Evolutionary conservation across 306 rosid species (phyloP).

Genomic region (Inga leiocalycina): DNA sequence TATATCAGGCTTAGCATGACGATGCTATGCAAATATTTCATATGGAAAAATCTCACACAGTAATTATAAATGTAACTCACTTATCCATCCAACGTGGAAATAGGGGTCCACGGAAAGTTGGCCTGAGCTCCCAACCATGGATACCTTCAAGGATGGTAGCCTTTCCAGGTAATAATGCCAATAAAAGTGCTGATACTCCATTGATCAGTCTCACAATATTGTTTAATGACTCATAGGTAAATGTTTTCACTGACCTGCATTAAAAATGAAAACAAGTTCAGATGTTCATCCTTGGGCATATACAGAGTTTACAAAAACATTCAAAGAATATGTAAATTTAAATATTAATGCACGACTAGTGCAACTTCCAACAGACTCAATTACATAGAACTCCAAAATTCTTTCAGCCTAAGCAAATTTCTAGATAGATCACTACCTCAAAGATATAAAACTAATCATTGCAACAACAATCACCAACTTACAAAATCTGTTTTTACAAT

Average conservation of each 20-base stretch:
- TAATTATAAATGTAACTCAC: conserved; percentile 51
- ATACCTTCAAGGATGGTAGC: conserved; percentile 86
- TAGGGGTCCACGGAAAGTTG: conserved; percentile 90
- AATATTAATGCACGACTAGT: conserved; percentile 10
- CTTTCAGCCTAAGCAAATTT: not conserved
- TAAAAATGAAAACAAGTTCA: conserved; percentile 28
- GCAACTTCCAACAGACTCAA: conserved; percentile 22
- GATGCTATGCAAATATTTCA: not conserved
- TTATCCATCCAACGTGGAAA: conserved; percentile 99
- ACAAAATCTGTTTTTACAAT: not conserved
- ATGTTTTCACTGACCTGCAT: conserved; percentile 88
- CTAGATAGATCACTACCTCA: not conserved
- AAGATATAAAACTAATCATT: not conserved
- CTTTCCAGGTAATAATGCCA: conserved; percentile 78
- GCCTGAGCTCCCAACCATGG: conserved; percentile 97
- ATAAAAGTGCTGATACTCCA: conserved; percentile 84
- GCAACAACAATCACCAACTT: conserved; percentile 7
- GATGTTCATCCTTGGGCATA: conserved; percentile 20
- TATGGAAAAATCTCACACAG: conserved; percentile 8
- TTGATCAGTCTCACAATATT: conserved; percentile 82
- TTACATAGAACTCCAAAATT: not conserved
- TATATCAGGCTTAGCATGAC: not conserved
- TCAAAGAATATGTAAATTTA: conserved; percentile 10
- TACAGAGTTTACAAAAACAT: conserved; percentile 9
- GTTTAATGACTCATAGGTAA: conserved; percentile 79